These are phyloP conservation scores for Aspergillus campestris DNA, from an alignment of 495 filamentous ascomycete genomes.

Conservation along the genomic window DNA sequence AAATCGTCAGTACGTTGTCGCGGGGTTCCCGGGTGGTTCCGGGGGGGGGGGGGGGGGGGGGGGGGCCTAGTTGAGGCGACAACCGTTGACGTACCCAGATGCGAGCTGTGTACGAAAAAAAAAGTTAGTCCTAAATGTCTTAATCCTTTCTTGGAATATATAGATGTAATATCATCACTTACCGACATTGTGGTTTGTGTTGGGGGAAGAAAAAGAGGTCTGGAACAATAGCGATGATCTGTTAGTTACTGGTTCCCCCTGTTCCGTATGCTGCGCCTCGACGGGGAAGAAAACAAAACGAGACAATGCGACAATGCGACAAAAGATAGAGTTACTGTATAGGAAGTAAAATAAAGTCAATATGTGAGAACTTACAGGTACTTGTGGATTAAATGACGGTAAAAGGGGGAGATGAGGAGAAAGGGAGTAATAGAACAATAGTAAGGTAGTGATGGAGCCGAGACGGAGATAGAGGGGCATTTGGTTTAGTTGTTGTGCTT, in stretches of 20 bases:
- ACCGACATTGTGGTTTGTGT: slow-evolving; percentile 36
- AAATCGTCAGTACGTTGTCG: slow-evolving; percentile 13
- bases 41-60: not conserved
- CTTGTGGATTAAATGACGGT: not conserved
- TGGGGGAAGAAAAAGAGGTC: slow-evolving; percentile 14
- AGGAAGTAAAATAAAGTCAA: not conserved
- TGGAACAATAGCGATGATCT: slow-evolving; percentile 18
- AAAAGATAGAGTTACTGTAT: not conserved
- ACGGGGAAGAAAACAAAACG: not conserved
- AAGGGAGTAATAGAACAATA: slow-evolving; percentile 10
- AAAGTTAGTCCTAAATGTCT: slow-evolving; percentile 9
- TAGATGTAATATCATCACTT: slow-evolving; percentile 10
- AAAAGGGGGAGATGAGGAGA: slow-evolving; percentile 5
- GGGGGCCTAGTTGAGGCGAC: slow-evolving; percentile 7
- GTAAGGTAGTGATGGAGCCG: slow-evolving; percentile 18
- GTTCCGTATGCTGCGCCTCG: slow-evolving; percentile 9
- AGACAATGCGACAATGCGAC: too few species aligned
- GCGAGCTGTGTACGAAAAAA: slow-evolving; percentile 26
- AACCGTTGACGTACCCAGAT: slow-evolving; percentile 32
- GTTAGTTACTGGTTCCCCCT: slow-evolving; percentile 13
- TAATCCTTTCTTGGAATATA: not conserved
- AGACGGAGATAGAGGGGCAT: slow-evolving; percentile 26
- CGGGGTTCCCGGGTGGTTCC: not conserved
- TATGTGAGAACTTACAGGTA: not conserved
- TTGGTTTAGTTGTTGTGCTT: slow-evolving; percentile 31